Evolutionary conservation across 768 basidiomycete species (phyloP).

Genomic region (Leucocoprinus leucothites): DNA sequence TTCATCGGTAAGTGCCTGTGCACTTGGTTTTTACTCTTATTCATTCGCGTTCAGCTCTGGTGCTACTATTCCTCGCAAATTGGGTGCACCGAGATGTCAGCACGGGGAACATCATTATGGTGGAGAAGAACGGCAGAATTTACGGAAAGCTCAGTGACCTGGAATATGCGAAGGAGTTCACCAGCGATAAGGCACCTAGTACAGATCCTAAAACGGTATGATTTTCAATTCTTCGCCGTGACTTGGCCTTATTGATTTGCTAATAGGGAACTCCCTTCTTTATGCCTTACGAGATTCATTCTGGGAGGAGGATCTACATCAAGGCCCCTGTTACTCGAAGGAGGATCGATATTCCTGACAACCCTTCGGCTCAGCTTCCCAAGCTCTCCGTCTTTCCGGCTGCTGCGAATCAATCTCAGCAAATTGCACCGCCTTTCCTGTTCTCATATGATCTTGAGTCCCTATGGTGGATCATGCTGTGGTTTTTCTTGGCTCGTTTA

Average conservation of each 20-base stretch:
- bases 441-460: background rate
- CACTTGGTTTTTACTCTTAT: too few species aligned
- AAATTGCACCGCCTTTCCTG: background rate
- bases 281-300: too few species aligned
- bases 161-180: conserved; percentile 8
- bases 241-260: too few species aligned
- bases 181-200: background rate
- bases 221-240: background rate
- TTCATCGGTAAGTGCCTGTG: background rate
- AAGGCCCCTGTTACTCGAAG: too few species aligned
- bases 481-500: background rate
- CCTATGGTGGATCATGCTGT: background rate
- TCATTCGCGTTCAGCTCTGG: too few species aligned
- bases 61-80: too few species aligned
- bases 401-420: too few species aligned
- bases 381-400: too few species aligned
- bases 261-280: too few species aligned
- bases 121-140: background rate
- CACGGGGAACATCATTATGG: conserved; percentile 3
- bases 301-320: background rate
- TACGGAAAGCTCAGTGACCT: conserved; percentile 4
- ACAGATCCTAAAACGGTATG: conserved; percentile 2
- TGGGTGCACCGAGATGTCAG: conserved; percentile 8
- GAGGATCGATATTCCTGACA: background rate
- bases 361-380: background rate